Percentiles rank a stretch among this genome's conserved stretches.
Conservation (phyloP, 495 filamentous ascomycete species). For the Lasiosphaeriaceae sp. region DNA sequence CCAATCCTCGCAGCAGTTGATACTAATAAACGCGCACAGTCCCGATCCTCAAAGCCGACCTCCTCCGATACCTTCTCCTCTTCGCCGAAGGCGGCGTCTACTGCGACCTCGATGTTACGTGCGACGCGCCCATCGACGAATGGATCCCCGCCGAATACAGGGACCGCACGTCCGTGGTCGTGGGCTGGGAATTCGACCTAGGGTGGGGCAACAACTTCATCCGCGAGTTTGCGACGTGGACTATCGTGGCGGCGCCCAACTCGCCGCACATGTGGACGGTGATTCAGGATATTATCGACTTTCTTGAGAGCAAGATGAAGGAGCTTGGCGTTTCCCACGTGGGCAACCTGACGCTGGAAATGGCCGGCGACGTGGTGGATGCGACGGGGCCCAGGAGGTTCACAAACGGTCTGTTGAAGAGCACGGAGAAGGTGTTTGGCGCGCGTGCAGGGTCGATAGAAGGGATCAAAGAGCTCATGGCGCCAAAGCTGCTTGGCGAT, state of each 20-base stretch:
- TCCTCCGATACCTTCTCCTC: slow-evolving; percentile 15
- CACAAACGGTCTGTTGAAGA: slow-evolving; percentile 6
- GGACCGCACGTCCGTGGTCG: slow-evolving; percentile 1
- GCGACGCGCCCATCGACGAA: slow-evolving; percentile 5
- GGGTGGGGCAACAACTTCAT: slow-evolving; percentile 9
- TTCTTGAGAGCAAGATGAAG: not conserved
- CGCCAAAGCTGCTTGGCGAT: slow-evolving; percentile 11
- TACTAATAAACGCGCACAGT: not conserved
- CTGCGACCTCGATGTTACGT: slow-evolving; percentile 15
- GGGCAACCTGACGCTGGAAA: not conserved
- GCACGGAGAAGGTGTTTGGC: not conserved
- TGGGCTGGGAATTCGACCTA: slow-evolving; percentile 16
- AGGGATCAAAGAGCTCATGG: not conserved
- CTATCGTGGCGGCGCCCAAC: slow-evolving; percentile 4
- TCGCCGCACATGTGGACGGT: slow-evolving; percentile 8
- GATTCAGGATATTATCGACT: slow-evolving; percentile 5
- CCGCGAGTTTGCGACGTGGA: slow-evolving; percentile 10
- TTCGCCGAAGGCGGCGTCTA: slow-evolving; percentile 13
- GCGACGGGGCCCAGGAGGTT: slow-evolving; percentile 7
- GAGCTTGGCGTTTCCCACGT: not conserved
- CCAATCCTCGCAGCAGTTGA: no score
- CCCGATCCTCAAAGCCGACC: slow-evolving; percentile 14
- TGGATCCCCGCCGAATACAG: slow-evolving; percentile 3
- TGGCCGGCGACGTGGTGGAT: slow-evolving; percentile 13
- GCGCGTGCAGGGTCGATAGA: not conserved